Percentiles rank a stretch among this genome's conserved stretches.
These are phyloP conservation scores for Boeremia lycopersici DNA, from an alignment of 2,329 filamentous ascomycete genomes.

Conservation along the genomic window DNA sequence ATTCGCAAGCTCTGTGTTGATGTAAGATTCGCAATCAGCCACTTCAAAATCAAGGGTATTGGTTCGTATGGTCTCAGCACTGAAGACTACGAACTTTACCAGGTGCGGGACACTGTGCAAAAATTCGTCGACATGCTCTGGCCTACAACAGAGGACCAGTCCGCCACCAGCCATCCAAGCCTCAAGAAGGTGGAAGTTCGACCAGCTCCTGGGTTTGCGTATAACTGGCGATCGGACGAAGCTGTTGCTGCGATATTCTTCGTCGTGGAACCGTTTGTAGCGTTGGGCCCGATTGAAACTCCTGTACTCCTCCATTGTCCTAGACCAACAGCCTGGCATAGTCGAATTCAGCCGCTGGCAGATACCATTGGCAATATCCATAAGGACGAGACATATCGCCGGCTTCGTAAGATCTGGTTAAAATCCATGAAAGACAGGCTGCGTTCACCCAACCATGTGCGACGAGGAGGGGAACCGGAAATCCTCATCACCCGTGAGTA, in stretches of 20 bases:
- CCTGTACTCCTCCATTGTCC: neutral
- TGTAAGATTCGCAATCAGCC: neutral
- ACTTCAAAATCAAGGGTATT: neutral
- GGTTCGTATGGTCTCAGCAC: neutral
- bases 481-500: neutral
- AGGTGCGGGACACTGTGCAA: conserved; percentile 10
- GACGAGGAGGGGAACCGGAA: neutral
- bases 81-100: conserved; percentile 16
- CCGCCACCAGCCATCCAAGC: neutral
- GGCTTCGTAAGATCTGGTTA: conserved; percentile 1
- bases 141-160: neutral
- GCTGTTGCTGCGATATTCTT: conserved; percentile 9
- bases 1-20: conserved; percentile 8
- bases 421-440: neutral
- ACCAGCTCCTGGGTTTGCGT: neutral
- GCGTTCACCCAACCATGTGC: neutral
- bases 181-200: neutral
- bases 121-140: conserved; percentile 1
- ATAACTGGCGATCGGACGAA: conserved; percentile 12
- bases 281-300: neutral
- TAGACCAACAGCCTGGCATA: neutral
- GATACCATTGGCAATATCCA: neutral
- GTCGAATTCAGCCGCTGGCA: neutral
- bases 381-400: neutral
- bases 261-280: conserved; percentile 14